Evolutionary conservation across 768 basidiomycete genomes (phyloP), one percentile per base, ranked within the genome.

Genomic region (Pleurotus giganteus): DNA sequence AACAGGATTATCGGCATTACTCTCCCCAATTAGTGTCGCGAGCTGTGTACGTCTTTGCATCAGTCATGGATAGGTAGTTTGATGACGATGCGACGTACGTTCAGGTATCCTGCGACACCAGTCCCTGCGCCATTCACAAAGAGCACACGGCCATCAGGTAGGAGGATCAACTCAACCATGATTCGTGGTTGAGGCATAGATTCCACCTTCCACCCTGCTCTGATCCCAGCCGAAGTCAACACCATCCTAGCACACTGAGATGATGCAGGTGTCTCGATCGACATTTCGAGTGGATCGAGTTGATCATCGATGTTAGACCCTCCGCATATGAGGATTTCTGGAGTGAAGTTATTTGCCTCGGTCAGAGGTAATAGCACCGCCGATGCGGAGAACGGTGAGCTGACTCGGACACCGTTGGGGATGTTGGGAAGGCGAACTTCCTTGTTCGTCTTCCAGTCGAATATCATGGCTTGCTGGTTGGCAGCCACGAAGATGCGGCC

Each of bases 271-370:
- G 66, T 65, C 54, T 76, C 74, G 6, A 72, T 69, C 3, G 68
- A 66, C 6, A 72, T 57, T 11, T 69, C 59, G 7, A 53, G 58
- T 6, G 69, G 53, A 2, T 66, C 61, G 6, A 65, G 62, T 3
- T 56, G 60, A 31, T 74, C 72, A 49, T 64, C 67, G 1, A 69
- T 60, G 11, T 64, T 70, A 5, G 72, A 68, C 19, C 78, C 78
- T 26, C 78, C 78, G 57, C 78, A 80, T 34, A 79, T 71, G 28
- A 80, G 66, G 27, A 79, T 66, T 57, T 77, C 76, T 2, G 78
- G 75, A 3, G 69, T 74, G 55, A 71, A 80, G 42, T 60, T 60
- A 52, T 73, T 62, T 1, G 70, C 70, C 17, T 71, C 69, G 1
- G 66, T 66, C 8, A 75, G 63, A 3, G 73, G 73, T 2, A 74